These are phyloP conservation scores for Trichomonascus vanleenenianus DNA, from an alignment of 805 yeast species.

Conservation along the genomic window DNA sequence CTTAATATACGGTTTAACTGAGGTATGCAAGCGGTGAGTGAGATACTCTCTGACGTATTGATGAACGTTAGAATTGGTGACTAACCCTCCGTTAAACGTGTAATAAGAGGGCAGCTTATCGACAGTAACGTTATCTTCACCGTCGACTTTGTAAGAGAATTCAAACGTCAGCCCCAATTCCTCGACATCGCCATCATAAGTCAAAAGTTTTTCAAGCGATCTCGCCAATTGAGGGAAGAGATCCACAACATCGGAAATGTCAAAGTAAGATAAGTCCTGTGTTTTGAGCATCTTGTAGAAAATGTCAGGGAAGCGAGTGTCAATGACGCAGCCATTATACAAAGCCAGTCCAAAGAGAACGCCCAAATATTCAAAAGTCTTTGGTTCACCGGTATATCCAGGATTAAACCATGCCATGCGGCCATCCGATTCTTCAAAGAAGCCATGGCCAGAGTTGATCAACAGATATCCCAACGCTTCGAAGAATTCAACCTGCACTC, in stretches of 20 bases:
- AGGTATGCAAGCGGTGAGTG: conserved; percentile 5
- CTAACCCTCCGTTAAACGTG: conserved; percentile 5
- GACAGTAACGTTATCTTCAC: conserved; percentile 3
- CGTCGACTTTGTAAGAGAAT: conserved; percentile 11
- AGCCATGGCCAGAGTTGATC: conserved; percentile 13
- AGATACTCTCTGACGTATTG: conserved; percentile 14
- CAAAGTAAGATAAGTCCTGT: background rate
- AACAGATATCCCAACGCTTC: conserved; percentile 17
- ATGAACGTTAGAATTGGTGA: conserved; percentile 12
- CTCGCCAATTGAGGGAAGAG: conserved; percentile 16
- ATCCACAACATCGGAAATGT: conserved; percentile 16
- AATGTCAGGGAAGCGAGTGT: conserved; percentile 20
- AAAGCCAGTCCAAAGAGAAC: conserved; percentile 24
- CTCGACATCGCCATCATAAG: conserved; percentile 8
- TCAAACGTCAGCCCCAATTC: conserved; percentile 16
- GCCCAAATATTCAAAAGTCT: conserved; percentile 20
- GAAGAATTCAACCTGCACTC: conserved; percentile 26
- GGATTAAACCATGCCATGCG: conserved; percentile 21
- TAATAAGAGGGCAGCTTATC: conserved; percentile 12
- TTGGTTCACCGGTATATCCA: conserved; percentile 13
- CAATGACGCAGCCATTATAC: conserved; percentile 24
- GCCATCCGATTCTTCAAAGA: conserved; percentile 14
- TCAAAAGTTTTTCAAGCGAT: conserved; percentile 10
- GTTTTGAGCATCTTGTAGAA: conserved; percentile 15
- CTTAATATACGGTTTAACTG: conserved; percentile 9